Conservation (phyloP, 108 stramenopile genomes). For the Schizochytrium sp. region DNA sequence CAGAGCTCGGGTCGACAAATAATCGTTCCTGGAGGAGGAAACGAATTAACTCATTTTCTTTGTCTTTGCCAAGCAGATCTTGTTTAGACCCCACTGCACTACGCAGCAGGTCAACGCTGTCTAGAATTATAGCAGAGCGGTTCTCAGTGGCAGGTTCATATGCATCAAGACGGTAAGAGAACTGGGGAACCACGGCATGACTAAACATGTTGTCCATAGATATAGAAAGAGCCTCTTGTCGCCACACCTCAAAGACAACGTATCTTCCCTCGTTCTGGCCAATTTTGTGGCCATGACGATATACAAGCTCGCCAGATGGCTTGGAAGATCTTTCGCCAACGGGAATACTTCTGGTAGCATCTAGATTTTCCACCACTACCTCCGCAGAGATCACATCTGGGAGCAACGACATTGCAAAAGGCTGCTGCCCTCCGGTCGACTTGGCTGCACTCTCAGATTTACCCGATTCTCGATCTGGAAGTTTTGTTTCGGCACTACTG, state of each 20-base stretch:
- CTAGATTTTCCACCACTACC: conserved; percentile 24
- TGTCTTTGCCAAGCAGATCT: conserved; percentile 16
- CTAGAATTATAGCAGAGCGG: not conserved
- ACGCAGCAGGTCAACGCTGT: not conserved
- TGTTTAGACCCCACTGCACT: conserved; percentile 11
- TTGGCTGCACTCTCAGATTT: too few relatives aligned
- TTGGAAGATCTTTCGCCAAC: conserved; percentile 19
- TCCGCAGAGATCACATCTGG: conserved; percentile 24
- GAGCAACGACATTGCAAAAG: not conserved
- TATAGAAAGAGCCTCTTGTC: not conserved
- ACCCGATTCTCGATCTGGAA: too few relatives aligned
- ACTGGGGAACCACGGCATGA: not conserved
- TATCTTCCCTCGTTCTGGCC: not conserved
- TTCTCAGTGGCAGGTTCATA: conserved; percentile 33
- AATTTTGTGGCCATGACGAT: conserved; percentile 46
- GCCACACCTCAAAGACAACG: conserved; percentile 46
- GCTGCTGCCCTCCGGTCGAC: too few relatives aligned
- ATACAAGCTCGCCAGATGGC: conserved; percentile 19
- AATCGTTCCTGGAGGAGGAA: conserved; percentile 55
- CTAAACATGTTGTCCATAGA: not conserved
- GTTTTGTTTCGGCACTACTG: too few relatives aligned
- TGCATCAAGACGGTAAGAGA: not conserved
- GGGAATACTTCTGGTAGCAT: not conserved
- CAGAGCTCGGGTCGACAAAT: not conserved
- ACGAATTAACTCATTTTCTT: not conserved